Conservation (phyloP, 108 stramenopile species). For the Pseudonitzschia delicatissima region DNA sequence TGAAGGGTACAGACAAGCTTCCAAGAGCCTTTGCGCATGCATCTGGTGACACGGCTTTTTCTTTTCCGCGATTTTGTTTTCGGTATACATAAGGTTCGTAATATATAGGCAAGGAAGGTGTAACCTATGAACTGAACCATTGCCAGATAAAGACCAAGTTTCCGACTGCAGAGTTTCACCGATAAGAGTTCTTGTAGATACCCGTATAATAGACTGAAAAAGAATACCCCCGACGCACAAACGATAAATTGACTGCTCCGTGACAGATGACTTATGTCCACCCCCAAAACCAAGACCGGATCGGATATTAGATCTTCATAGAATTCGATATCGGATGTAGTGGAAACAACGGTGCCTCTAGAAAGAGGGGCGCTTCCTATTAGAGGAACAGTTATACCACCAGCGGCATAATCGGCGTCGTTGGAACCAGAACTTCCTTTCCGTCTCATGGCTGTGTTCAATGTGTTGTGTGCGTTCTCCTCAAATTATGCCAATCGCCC, state of each 20-base stretch:
- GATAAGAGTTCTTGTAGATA: slow-evolving; percentile 86
- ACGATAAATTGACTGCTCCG: slow-evolving; percentile 66
- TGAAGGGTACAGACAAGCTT: slow-evolving; percentile 49
- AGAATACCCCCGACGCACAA: slow-evolving; percentile 75
- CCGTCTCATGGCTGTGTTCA: slow-evolving; percentile 10
- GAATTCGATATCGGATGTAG: slow-evolving; percentile 50
- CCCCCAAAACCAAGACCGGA: slow-evolving; percentile 68
- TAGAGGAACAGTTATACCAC: slow-evolving; percentile 24
- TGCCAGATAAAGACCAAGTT: slow-evolving; percentile 81
- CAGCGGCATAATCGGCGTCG: slow-evolving; percentile 38
- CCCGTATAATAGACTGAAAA: slow-evolving; percentile 80
- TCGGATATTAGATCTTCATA: slow-evolving; percentile 61
- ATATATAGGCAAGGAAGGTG: slow-evolving; percentile 53
- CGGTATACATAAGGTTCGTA: slow-evolving; percentile 46
- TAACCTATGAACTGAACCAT: slow-evolving; percentile 80
- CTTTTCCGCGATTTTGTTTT: slow-evolving; percentile 24
- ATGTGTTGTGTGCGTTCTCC: too few species aligned
- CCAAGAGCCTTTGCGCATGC: background rate
- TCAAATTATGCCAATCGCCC: too few species aligned
- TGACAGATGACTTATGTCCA: slow-evolving; percentile 60
- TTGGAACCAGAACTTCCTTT: slow-evolving; percentile 6
- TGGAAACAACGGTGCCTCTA: background rate
- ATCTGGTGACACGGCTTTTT: background rate
- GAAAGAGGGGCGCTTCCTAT: slow-evolving; percentile 21
- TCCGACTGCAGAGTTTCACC: slow-evolving; percentile 71